Evolutionary conservation across 2,329 filamentous ascomycete species (phyloP).

Genomic region (Talaromyces rugulosus): DNA sequence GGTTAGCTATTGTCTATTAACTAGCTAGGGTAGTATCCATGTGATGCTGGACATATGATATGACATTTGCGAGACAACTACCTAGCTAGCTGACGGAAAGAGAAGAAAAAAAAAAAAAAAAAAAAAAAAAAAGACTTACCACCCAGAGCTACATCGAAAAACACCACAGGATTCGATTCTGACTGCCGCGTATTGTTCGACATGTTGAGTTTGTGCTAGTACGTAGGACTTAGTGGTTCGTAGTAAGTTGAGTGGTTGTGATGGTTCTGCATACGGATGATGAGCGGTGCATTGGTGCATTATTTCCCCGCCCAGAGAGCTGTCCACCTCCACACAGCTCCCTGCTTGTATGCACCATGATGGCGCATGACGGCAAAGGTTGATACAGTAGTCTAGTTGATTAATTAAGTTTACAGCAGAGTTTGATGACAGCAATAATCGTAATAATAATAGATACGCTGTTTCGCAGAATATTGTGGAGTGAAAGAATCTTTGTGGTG

Average conservation of each 20-base stretch:
- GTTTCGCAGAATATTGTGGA: no score
- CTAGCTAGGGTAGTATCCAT: background rate
- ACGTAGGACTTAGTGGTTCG: no score
- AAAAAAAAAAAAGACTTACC: conserved; percentile 29
- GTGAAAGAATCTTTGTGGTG: no score
- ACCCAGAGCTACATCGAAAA: conserved; percentile 46
- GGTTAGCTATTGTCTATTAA: background rate
- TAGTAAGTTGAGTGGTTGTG: background rate
- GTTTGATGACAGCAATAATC: no score
- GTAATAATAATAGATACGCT: no score
- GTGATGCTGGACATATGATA: background rate
- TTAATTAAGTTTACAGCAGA: no score
- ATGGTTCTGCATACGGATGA: background rate
- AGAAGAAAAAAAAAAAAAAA: background rate
- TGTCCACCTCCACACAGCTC: background rate
- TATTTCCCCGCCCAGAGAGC: background rate
- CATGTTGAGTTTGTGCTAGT: conserved; percentile 2
- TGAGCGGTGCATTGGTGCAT: background rate
- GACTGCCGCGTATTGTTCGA: conserved; percentile 9
- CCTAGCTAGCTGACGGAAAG: no score
- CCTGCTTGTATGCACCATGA: no score
- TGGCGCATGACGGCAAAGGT: no score
- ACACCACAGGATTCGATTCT: conserved; percentile 42
- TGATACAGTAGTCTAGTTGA: no score
- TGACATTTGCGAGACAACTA: background rate